phyloP scores from a whole-genome alignment of 2,329 filamentous ascomycete species.

The Fusarium albidum region DNA sequence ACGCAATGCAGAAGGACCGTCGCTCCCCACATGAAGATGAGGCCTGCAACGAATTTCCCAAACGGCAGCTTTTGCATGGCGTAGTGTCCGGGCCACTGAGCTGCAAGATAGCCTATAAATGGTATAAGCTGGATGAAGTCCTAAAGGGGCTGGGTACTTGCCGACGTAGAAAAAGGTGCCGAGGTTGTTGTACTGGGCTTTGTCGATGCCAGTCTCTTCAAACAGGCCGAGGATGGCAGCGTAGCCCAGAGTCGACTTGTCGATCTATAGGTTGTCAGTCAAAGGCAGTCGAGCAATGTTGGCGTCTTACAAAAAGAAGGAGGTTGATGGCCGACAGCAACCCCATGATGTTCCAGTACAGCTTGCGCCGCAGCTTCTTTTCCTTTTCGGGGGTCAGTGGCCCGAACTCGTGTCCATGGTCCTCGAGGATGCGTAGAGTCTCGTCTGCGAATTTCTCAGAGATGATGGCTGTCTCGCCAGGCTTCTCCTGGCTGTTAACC shows the following conservation, averaged over 20 bases:
- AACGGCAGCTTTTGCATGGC: slow-evolving; percentile 50
- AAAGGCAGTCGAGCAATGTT: background rate
- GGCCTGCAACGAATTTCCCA: slow-evolving; percentile 45
- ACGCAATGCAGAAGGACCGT: slow-evolving; percentile 50
- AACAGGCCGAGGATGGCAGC: slow-evolving; percentile 49
- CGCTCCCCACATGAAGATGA: slow-evolving; percentile 46
- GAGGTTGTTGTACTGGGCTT: slow-evolving; percentile 50
- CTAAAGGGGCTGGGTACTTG: slow-evolving; percentile 19
- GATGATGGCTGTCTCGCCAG: slow-evolving; percentile 5
- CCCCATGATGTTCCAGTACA: slow-evolving; percentile 44
- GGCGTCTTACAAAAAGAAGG: slow-evolving; percentile 45
- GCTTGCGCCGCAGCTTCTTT: slow-evolving; percentile 42
- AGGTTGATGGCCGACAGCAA: slow-evolving; percentile 46
- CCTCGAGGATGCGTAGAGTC: slow-evolving; percentile 46
- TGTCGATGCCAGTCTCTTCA: slow-evolving; percentile 48
- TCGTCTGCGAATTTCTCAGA: slow-evolving; percentile 45
- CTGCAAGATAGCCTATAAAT: slow-evolving; percentile 44
- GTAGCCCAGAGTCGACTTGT: slow-evolving; percentile 50
- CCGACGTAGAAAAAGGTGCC: slow-evolving; percentile 52
- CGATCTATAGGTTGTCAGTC: slow-evolving; percentile 38
- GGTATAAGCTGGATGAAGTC: background rate
- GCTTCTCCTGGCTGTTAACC: slow-evolving; percentile 5
- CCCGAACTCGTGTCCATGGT: slow-evolving; percentile 43
- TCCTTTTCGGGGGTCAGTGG: slow-evolving; percentile 44
- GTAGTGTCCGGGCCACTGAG: slow-evolving; percentile 49